phyloP scores from a whole-genome alignment of 1,139 yeast genomes.

The Magnusiomyces sp. region DNA sequence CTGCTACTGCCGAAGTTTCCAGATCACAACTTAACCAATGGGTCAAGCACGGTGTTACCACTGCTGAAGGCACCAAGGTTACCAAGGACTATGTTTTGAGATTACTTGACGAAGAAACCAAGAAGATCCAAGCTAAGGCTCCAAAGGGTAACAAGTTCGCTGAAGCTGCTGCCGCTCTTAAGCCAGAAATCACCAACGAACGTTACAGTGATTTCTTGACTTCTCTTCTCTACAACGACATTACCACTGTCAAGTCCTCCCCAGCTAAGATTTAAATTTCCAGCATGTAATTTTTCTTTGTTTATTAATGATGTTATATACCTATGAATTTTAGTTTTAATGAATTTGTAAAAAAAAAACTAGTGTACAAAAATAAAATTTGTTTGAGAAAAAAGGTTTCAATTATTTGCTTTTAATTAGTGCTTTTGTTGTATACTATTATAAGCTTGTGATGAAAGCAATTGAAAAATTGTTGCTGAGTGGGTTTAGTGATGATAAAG shows the following conservation, averaged over 20 bases:
- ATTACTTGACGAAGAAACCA: constrained; percentile 55
- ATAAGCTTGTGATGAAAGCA: too few species aligned
- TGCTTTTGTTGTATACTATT: too few species aligned
- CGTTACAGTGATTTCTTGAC: constrained; percentile 33
- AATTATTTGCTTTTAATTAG: too few species aligned
- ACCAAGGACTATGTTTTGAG: constrained; percentile 48
- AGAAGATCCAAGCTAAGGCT: constrained; percentile 48
- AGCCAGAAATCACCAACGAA: constrained; percentile 30
- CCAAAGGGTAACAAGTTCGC: constrained; percentile 44
- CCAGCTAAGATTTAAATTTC: constrained; percentile 19
- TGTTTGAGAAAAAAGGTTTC: too few species aligned
- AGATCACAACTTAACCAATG: constrained; percentile 78
- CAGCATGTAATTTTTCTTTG: neutral
- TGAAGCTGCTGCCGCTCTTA: constrained; percentile 28
- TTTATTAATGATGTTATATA: too few species aligned
- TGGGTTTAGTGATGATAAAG: too few species aligned
- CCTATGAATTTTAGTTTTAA: too few species aligned
- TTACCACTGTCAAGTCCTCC: constrained; percentile 17
- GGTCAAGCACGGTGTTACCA: constrained; percentile 65
- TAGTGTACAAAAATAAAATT: too few species aligned
- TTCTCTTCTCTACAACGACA: constrained; percentile 39
- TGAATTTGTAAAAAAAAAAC: too few species aligned
- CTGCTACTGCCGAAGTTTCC: constrained; percentile 81
- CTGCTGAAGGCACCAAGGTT: constrained; percentile 51
- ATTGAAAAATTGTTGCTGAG: too few species aligned